These are phyloP conservation scores for Exserohilum rostratum DNA, from an alignment of 2,329 filamentous ascomycete genomes.

Conservation along the genomic window DNA sequence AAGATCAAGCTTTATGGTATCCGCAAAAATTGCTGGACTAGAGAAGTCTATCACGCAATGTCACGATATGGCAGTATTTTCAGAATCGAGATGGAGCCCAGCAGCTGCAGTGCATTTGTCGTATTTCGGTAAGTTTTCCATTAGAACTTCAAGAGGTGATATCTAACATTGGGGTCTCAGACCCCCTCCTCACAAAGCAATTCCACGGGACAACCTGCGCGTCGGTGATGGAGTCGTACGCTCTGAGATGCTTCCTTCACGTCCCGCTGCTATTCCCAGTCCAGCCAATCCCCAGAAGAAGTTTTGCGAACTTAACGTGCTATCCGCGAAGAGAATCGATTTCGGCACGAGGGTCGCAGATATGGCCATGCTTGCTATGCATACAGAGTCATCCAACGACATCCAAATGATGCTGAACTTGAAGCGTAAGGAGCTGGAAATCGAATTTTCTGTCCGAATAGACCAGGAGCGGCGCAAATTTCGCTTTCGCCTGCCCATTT, in stretches of 20 bases:
- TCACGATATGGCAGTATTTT: slow-evolving; percentile 34
- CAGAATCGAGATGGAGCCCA: slow-evolving; percentile 35
- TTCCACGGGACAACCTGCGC: slow-evolving; percentile 14
- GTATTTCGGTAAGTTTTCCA: slow-evolving; percentile 28
- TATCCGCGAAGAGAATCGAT: slow-evolving; percentile 56
- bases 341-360: slow-evolving; percentile 67
- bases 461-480: slow-evolving; percentile 33
- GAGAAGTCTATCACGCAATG: slow-evolving; percentile 30
- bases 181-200: slow-evolving; percentile 13
- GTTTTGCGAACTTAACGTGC: slow-evolving; percentile 35
- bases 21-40: slow-evolving; percentile 23
- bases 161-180: slow-evolving; percentile 11
- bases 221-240: slow-evolving; percentile 11
- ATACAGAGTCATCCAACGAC: slow-evolving; percentile 42
- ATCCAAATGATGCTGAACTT: slow-evolving; percentile 53
- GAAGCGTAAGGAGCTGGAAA: slow-evolving; percentile 50
- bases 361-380: slow-evolving; percentile 65
- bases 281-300: slow-evolving; percentile 26
- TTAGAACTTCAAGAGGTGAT: background rate
- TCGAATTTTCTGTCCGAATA: slow-evolving; percentile 52
- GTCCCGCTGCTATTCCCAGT: slow-evolving; percentile 23
- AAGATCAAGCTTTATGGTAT: slow-evolving; percentile 30
- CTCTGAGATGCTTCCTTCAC: slow-evolving; percentile 6
- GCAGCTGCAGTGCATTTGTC: slow-evolving; percentile 25
- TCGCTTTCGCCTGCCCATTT: slow-evolving; percentile 54